Conservation (phyloP, 306 rosid genomes). For the Trifolium subterraneum region DNA sequence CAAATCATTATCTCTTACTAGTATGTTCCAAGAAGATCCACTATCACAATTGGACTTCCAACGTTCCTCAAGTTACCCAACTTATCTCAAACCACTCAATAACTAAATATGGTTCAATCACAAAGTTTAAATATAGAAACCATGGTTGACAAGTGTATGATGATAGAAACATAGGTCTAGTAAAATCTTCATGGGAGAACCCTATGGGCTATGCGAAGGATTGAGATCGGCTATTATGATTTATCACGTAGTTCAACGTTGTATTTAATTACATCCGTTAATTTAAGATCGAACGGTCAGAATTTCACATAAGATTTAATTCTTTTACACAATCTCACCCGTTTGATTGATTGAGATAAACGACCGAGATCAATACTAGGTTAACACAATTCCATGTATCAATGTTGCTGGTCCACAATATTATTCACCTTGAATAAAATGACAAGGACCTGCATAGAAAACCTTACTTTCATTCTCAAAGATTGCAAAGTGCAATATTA, state of each 20-base stretch:
- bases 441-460: conserved; percentile 43
- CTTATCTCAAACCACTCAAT: not conserved
- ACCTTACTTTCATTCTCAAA: conserved; percentile 29
- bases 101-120: not conserved
- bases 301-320: no score
- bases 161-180: conserved; percentile 6
- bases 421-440: conserved; percentile 19
- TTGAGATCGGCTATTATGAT: no score
- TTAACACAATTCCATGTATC: no score
- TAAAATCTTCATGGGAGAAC: no score
- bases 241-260: no score
- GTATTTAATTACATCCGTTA: no score
- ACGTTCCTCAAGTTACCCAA: not conserved
- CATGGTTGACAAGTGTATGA: conserved; percentile 30
- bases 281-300: no score
- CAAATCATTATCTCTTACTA: not conserved
- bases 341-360: no score
- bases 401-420: not conserved
- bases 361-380: no score
- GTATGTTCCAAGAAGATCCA: not conserved
- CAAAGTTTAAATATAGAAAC: no score
- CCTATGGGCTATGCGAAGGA: no score
- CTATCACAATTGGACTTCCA: conserved; percentile 3
- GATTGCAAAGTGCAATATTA: conserved; percentile 42
- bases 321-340: no score